Percentiles rank a stretch among this genome's conserved stretches.
Conservation (phyloP, 1,139 yeast species). For the Yarrowia galli region DNA sequence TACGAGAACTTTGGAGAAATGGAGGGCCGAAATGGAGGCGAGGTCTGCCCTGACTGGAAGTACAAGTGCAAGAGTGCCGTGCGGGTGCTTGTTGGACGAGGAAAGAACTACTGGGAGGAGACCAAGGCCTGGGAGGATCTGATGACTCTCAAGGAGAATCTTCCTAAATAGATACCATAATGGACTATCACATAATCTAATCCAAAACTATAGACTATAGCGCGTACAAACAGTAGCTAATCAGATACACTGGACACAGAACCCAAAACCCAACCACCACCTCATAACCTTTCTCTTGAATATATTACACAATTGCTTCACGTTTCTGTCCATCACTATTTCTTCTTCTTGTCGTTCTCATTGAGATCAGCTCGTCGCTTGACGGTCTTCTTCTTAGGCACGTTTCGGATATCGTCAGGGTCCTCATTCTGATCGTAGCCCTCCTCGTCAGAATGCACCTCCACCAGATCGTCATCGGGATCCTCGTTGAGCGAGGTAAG, state of each 20-base stretch:
- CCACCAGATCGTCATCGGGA: slow-evolving; percentile 21
- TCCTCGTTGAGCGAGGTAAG: slow-evolving; percentile 42
- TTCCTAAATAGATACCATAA: slow-evolving; percentile 30
- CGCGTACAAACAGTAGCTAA: too few species aligned
- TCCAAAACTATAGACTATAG: neutral
- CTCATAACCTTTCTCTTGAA: neutral
- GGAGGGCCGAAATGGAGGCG: slow-evolving; percentile 85
- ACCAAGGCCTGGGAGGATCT: slow-evolving; percentile 78
- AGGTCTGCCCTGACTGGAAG: slow-evolving; percentile 92
- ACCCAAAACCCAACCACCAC: too few species aligned
- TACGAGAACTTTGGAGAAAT: slow-evolving; percentile 85
- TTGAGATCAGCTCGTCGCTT: slow-evolving; percentile 31
- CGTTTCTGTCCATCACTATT: slow-evolving; percentile 1
- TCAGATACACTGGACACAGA: too few species aligned
- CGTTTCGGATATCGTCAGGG: slow-evolving; percentile 38
- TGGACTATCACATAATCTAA: neutral
- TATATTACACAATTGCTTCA: slow-evolving; percentile 10
- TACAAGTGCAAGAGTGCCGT: slow-evolving; percentile 78
- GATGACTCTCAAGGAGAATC: slow-evolving; percentile 58
- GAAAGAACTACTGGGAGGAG: slow-evolving; percentile 80
- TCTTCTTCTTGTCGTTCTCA: neutral
- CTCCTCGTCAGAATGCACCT: slow-evolving; percentile 29
- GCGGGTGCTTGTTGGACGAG: slow-evolving; percentile 79
- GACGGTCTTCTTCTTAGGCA: slow-evolving; percentile 36
- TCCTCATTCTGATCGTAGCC: slow-evolving; percentile 33